phyloP scores from a whole-genome alignment of 495 filamentous ascomycete species.

The Staphylotrichum longicolle region DNA sequence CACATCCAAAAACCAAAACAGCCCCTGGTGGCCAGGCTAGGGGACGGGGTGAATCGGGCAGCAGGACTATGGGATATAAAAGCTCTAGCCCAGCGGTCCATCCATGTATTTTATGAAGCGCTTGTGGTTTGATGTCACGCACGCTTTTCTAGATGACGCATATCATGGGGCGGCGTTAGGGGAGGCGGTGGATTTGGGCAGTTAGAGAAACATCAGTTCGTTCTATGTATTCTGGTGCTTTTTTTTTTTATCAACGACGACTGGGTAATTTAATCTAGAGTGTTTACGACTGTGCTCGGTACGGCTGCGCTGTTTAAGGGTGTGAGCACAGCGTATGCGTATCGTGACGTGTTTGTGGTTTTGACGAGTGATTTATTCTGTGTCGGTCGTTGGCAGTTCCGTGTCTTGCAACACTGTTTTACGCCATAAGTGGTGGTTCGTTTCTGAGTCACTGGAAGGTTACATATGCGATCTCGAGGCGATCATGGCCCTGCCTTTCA shows the following conservation, averaged over 20 bases:
- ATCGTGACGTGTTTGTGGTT: no score
- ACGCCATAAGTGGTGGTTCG: no score
- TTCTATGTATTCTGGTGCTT: not conserved
- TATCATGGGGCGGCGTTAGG: conserved; percentile 8
- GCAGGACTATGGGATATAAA: not conserved
- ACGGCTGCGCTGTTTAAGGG: no score
- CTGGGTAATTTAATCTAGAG: not conserved
- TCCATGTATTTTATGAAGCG: conserved; percentile 11
- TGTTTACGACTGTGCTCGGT: not conserved
- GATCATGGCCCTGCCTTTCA: no score
- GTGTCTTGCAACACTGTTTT: no score
- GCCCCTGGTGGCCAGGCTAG: no score
- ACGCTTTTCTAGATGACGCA: conserved; percentile 9
- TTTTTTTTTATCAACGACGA: not conserved
- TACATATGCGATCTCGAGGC: not conserved
- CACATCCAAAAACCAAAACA: no score
- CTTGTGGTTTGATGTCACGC: not conserved
- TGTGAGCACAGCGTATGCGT: no score
- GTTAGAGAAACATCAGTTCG: not conserved
- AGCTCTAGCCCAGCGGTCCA: not conserved
- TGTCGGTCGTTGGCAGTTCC: no score
- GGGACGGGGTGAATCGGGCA: not conserved
- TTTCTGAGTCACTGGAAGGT: no score
- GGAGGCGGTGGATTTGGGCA: no score
- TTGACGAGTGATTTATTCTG: no score